Evolutionary conservation across 176 grass and related monocot species (phyloP), one percentile per base, ranked within the genome.

Genomic region (Carex littledalei): DNA sequence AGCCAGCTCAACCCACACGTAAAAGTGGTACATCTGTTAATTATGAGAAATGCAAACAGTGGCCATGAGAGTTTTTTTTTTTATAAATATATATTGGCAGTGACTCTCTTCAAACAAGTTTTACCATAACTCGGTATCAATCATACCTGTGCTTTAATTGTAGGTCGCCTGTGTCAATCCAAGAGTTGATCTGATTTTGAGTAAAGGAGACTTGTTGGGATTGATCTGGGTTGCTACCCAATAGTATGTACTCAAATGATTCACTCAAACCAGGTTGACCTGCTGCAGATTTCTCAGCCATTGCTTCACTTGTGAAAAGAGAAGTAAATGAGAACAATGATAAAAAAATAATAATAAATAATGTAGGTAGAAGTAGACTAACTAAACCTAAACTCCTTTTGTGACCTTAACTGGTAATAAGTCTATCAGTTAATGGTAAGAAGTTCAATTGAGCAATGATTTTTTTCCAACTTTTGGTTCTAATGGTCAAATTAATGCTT

Each of bases 241-340:
- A 88, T 45, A 99, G 84, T 88, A 99, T 95, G 90, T 95, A 99
- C 43, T 99, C 96, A 17, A 94, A 95, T 8, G 74, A 84, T 16
- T 95, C 96, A 1, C 80, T 21, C 3, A 34, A 78, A 52, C 52
- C 3, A 9, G 89, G 29, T 84, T 90, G 89, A 60, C 87, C 84
- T 2, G 88, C 24, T 11, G 86, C 68, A 77, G 22, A 85, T 90
- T 87, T 47, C 55, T 82, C 88, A 87, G 90, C 85, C 96, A 95
- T 99, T 84, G 29, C 37, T 87, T 89, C 75, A 35, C 26, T 68
- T 34, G 3, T 52, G 6, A 53, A 54, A 67, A 53, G n/a, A 54
- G 63, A 83, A 67, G 15, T 47, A 83, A 83, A 54, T 68, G 31
- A 83, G 39, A 54, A 83, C 60, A 68, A 16, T 35, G 5, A 14